These are phyloP conservation scores for Wakefieldia striispora DNA, from an alignment of 768 basidiomycete genomes.

Conservation along the genomic window DNA sequence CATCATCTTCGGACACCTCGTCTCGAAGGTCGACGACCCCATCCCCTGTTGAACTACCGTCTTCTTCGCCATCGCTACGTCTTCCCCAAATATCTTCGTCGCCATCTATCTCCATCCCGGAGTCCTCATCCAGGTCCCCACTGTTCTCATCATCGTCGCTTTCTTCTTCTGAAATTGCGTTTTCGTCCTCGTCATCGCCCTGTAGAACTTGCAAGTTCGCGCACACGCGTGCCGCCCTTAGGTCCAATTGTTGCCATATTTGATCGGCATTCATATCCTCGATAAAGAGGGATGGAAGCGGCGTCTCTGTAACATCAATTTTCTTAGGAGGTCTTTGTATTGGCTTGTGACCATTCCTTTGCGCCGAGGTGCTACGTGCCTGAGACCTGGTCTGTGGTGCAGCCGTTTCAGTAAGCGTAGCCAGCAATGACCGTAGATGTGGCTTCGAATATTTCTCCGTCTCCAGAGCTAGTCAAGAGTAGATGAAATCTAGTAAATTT, in stretches of 20 bases:
- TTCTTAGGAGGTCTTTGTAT: conserved; percentile 33
- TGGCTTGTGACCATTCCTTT: conserved; percentile 42
- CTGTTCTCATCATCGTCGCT: conserved; percentile 30
- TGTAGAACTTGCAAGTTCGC: conserved; percentile 67
- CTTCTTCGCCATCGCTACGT: conserved; percentile 20
- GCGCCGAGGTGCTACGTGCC: conserved; percentile 37
- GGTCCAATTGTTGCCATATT: conserved; percentile 92
- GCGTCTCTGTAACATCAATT: conserved; percentile 54
- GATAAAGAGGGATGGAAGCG: conserved; percentile 69
- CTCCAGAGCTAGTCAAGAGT: conserved; percentile 49
- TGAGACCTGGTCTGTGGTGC: conserved; percentile 78
- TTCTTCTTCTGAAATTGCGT: conserved; percentile 16
- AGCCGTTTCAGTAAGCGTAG: conserved; percentile 61
- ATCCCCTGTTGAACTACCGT: conserved; percentile 26
- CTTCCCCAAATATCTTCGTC: conserved; percentile 29
- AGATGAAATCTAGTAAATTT: conserved; percentile 1
- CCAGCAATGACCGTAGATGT: conserved; percentile 63
- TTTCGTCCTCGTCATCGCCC: conserved; percentile 42
- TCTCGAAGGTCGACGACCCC: conserved; percentile 36
- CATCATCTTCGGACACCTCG: conserved; percentile 38
- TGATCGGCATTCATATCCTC: conserved; percentile 83
- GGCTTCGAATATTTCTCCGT: conserved; percentile 65
- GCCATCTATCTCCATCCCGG: conserved; percentile 28
- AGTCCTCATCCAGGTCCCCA: conserved; percentile 30
- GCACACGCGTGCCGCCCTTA: conserved; percentile 70